phyloP scores from a whole-genome alignment of 1,284 basidiomycete species.

The Leccinum angustisporum region DNA sequence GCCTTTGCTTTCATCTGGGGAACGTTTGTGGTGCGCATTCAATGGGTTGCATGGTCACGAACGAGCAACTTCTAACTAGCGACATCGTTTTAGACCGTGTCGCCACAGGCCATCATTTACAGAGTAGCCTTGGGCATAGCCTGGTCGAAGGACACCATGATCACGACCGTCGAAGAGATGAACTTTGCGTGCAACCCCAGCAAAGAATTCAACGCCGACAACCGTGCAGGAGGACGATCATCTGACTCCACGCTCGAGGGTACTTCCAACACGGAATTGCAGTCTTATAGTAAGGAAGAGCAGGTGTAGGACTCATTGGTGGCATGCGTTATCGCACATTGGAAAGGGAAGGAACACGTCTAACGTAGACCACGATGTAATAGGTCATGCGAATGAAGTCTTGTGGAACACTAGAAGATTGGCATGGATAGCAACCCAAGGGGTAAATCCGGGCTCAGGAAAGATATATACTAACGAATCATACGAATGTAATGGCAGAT shows the following conservation, averaged over 20 bases:
- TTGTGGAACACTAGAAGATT: background rate
- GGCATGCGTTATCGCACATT: too few relatives aligned
- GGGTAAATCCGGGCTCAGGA: too few relatives aligned
- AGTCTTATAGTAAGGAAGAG: background rate
- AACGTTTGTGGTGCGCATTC: background rate
- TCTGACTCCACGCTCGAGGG: background rate
- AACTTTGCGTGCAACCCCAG: background rate
- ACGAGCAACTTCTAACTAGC: background rate
- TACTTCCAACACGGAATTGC: background rate
- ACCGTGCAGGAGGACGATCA: background rate
- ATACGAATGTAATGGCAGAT: too few relatives aligned
- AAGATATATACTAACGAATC: too few relatives aligned
- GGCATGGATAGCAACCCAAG: background rate
- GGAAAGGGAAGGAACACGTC: background rate
- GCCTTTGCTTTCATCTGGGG: conserved; percentile 5
- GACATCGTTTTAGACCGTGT: background rate
- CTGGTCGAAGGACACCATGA: conserved; percentile 2
- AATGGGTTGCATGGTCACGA: too few relatives aligned
- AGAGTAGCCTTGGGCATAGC: conserved; percentile 2
- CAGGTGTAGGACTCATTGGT: background rate
- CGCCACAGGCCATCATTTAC: conserved; percentile 10
- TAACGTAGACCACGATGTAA: background rate
- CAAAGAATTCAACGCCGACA: background rate
- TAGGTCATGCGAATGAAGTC: background rate
- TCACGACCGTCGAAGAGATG: background rate